Evolutionary conservation across 202 grass and related monocot genomes (phyloP).

Genomic region (Brachypodium distachyon): DNA sequence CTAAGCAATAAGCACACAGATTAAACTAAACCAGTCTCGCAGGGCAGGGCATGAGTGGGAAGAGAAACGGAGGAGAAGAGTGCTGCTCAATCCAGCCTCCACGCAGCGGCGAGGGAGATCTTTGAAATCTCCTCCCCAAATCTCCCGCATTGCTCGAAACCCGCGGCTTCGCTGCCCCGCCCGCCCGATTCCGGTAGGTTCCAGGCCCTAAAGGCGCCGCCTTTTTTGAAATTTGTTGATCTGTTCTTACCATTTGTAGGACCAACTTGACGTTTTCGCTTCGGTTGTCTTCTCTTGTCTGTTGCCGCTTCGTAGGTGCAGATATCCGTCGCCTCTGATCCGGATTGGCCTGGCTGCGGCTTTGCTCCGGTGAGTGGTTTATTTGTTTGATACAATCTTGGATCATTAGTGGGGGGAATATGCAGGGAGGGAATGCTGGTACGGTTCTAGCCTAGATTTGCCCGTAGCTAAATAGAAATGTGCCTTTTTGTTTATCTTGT

Average conservation of each 20-base stretch:
- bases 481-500: neutral
- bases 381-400: neutral
- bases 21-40: conserved; percentile 4
- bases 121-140: neutral
- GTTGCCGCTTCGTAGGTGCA: neutral
- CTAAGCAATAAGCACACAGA: neutral
- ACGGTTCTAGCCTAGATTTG: neutral
- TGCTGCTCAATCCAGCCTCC: neutral
- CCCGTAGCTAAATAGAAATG: neutral
- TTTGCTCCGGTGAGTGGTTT: neutral
- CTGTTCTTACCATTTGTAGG: neutral
- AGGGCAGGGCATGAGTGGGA: neutral
- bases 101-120: neutral
- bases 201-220: neutral
- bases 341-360: neutral
- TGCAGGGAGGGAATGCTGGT: neutral
- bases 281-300: neutral
- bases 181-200: conserved; percentile 1
- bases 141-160: conserved; percentile 7
- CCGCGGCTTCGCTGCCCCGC: neutral
- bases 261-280: neutral
- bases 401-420: neutral
- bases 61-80: neutral
- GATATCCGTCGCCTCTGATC: neutral
- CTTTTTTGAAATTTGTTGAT: neutral